Conservation (phyloP, 352 stramenopile genomes). For the Phytopythium oedochilum region DNA sequence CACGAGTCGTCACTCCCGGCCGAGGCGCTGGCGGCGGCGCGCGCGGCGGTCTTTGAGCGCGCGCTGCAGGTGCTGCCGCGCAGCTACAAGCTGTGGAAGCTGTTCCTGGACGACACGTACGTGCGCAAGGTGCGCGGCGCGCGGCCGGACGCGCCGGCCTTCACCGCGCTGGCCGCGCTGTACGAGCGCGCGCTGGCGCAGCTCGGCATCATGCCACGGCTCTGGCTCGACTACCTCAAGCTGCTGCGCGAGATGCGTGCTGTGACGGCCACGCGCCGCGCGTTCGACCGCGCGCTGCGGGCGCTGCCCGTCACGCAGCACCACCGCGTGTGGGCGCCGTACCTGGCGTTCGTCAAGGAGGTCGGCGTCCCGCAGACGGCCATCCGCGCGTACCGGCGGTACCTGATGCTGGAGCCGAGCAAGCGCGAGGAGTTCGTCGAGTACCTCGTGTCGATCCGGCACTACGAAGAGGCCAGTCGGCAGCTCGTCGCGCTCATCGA, state of each 20-base stretch:
- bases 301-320: conserved; percentile 98
- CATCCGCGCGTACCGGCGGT: conserved; percentile 84
- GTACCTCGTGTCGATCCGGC: conserved; percentile 63
- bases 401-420: conserved; percentile 79
- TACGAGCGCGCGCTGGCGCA: conserved; percentile 91
- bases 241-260: conserved; percentile 72
- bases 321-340: conserved; percentile 93
- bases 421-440: conserved; percentile 73
- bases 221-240: conserved; percentile 93
- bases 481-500: conserved; percentile 84
- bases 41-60: conserved; percentile 82
- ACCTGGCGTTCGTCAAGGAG: conserved; percentile 87
- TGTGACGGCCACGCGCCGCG: conserved; percentile 76
- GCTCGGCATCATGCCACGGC: conserved; percentile 94
- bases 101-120: conserved; percentile 74
- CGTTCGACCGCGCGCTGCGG: conserved; percentile 95
- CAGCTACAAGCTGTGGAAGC: conserved; percentile 96
- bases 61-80: conserved; percentile 79
- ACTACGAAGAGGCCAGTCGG: conserved; percentile 79
- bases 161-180: conserved; percentile 33
- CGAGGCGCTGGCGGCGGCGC: conserved; percentile 10
- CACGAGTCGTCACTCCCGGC: conserved; percentile 14
- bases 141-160: conserved; percentile 47
- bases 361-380: conserved; percentile 73
- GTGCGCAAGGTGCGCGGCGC: conserved; percentile 56